Evolutionary conservation across 768 basidiomycete genomes (phyloP), one percentile per base, ranked within the genome.

Genomic region (Piloderma croceum): DNA sequence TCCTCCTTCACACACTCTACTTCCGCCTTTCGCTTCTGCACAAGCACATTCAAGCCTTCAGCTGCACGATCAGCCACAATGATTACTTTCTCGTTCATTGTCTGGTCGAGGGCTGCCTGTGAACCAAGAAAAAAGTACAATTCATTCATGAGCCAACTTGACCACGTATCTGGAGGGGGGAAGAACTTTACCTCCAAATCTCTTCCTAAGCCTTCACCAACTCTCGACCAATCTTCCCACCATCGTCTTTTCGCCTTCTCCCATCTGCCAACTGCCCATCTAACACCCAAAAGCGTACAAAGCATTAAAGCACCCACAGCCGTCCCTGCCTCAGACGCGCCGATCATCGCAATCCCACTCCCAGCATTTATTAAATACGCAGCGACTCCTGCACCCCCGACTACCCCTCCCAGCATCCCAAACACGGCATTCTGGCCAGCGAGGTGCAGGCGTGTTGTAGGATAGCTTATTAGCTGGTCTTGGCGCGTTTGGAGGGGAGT

Each of bases 221-320:
- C 57, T 29, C 73, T 60, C 17, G 41, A 48, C 45, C 62, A 65
- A 39, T 72, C 70, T 24, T 63, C 54, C 57, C 58, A 51, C 69
- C 70, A 74, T 47, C 56, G 53, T 27, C 43, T 49, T 48, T 70
- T 69, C n/a, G 69, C 70, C 47, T 60, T 57, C 29, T 73, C 71
- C 68, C 70, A 75, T 34, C 61, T 57, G 5, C 65, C 65, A 1
- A 71, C 60, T 11, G 65, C 65, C 63, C 67, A 69, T 21, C 73
- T 58, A 25, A 70, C 31, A 18, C 63, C 56, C 10, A 55, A 37
- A 15, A 60, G 41, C 2, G 59, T 58, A n/a, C n/a, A n/a, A n/a
- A n/a, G n/a, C 3, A 64, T 57, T 2, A 74, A 46, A 36, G 59
- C 52, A 4, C 71, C 73, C 17, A 62, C 32, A 12, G 69, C 70